Percentiles rank a stretch among this genome's conserved stretches.
phyloP scores from a whole-genome alignment of 257 asterid species.

The Plantago major region DNA sequence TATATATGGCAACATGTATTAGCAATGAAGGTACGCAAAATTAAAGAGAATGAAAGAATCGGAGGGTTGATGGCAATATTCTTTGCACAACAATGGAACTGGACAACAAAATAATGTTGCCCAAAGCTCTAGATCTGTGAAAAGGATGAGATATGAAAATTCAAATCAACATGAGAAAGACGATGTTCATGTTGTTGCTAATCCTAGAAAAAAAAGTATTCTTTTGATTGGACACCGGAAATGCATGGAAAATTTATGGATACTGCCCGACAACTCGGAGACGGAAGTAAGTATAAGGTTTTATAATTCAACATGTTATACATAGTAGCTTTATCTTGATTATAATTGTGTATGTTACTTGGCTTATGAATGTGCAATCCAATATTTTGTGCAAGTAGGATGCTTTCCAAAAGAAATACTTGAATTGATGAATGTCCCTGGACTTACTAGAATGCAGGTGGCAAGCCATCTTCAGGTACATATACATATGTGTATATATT shows the following conservation, averaged over 20 bases:
- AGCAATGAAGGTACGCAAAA: slow-evolving; percentile 12
- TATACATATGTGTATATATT: too few relatives aligned
- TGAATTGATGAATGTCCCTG: slow-evolving; percentile 32
- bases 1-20: slow-evolving; percentile 34
- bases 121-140: not conserved
- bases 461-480: slow-evolving; percentile 40
- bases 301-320: too few relatives aligned
- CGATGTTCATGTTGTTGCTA: not conserved
- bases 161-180: not conserved
- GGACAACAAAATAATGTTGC: not conserved
- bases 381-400: slow-evolving; percentile 4
- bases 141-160: not conserved
- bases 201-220: slow-evolving; percentile 8
- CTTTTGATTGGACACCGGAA: slow-evolving; percentile 33
- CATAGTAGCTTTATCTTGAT: not conserved
- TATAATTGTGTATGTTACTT: not conserved
- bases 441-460: slow-evolving; percentile 37
- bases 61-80: not conserved
- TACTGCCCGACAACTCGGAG: slow-evolving; percentile 25
- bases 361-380: not conserved
- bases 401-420: slow-evolving; percentile 35
- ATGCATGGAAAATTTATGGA: slow-evolving; percentile 28
- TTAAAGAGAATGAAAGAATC: not conserved
- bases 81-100: not conserved
- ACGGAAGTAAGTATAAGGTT: slow-evolving; percentile 26